These are phyloP conservation scores for Tremellales sp. DNA, from an alignment of 1,284 basidiomycete genomes.

Conservation along the genomic window DNA sequence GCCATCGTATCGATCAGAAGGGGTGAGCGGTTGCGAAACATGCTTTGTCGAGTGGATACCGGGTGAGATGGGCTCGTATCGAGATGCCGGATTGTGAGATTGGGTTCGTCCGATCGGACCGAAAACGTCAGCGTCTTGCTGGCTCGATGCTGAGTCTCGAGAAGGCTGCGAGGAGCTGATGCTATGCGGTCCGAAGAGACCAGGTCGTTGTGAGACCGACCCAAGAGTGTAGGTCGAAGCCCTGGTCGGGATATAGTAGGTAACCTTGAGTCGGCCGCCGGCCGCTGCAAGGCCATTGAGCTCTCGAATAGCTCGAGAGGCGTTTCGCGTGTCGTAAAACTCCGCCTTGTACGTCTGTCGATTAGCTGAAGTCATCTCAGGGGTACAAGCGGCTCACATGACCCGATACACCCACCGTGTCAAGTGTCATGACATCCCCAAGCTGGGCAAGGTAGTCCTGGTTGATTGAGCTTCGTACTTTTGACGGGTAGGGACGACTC, in stretches of 20 bases:
- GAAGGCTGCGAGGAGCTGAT: background rate
- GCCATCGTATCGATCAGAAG: background rate
- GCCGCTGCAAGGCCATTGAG: constrained; percentile 21
- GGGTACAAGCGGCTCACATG: background rate
- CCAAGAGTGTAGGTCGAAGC: constrained; percentile 14
- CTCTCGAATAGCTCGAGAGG: constrained; percentile 16
- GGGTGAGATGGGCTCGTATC: background rate
- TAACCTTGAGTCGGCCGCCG: constrained; percentile 10
- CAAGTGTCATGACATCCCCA: background rate
- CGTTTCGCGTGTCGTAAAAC: constrained; percentile 36
- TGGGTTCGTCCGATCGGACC: constrained; percentile 5
- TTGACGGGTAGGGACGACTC: background rate
- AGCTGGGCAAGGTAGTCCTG: background rate
- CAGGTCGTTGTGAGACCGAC: constrained; percentile 16
- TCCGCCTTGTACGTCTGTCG: constrained; percentile 33
- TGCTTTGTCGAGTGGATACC: background rate
- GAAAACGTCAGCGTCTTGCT: constrained; percentile 4
- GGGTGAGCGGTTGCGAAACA: background rate
- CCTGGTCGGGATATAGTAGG: background rate
- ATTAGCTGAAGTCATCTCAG: background rate
- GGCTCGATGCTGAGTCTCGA: constrained; percentile 1
- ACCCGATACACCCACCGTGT: background rate
- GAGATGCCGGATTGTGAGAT: background rate
- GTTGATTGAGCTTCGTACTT: background rate
- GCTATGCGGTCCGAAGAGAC: constrained; percentile 11